Evolutionary conservation across 2,329 filamentous ascomycete species (phyloP).

Genomic region (Colletotrichum spinosum): DNA sequence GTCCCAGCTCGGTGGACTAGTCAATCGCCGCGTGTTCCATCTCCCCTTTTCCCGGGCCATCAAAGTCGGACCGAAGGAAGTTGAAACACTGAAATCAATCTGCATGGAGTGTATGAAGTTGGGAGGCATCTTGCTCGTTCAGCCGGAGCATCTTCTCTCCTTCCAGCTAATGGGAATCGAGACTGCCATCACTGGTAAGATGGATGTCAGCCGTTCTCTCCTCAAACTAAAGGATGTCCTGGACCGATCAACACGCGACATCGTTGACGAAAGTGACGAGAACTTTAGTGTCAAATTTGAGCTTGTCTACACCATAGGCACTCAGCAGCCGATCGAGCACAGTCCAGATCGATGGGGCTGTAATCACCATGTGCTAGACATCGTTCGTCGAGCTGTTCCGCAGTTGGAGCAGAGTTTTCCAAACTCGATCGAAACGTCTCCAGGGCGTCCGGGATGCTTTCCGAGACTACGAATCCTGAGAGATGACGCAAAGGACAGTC

Average conservation of each 20-base stretch:
- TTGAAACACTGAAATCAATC: constrained; percentile 49
- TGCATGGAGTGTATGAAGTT: constrained; percentile 58
- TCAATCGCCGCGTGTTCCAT: constrained; percentile 65
- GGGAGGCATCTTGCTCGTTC: constrained; percentile 68
- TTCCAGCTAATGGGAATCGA: constrained; percentile 73
- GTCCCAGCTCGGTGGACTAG: constrained; percentile 65
- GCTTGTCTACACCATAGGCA: constrained; percentile 71
- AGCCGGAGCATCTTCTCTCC: constrained; percentile 74
- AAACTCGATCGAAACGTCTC: constrained; percentile 55
- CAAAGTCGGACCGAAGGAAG: constrained; percentile 45
- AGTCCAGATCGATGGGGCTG: constrained; percentile 67
- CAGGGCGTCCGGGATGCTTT: constrained; percentile 50
- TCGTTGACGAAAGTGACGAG: constrained; percentile 76
- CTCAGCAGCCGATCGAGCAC: constrained; percentile 61
- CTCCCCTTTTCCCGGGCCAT: constrained; percentile 70
- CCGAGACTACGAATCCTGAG: constrained; percentile 62
- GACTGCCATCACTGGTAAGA: constrained; percentile 47
- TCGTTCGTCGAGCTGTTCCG: constrained; percentile 50
- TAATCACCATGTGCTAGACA: constrained; percentile 63
- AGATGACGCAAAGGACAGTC: constrained; percentile 40
- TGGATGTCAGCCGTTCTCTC: constrained; percentile 47
- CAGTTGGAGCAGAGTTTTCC: constrained; percentile 48
- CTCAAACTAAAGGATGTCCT: constrained; percentile 58
- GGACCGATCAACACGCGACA: constrained; percentile 58
- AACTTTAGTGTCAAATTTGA: constrained; percentile 71